Base-by-base conservation (phyloP, 1,139 yeast genomes). In the Nakaseomyces sp. region DNA sequence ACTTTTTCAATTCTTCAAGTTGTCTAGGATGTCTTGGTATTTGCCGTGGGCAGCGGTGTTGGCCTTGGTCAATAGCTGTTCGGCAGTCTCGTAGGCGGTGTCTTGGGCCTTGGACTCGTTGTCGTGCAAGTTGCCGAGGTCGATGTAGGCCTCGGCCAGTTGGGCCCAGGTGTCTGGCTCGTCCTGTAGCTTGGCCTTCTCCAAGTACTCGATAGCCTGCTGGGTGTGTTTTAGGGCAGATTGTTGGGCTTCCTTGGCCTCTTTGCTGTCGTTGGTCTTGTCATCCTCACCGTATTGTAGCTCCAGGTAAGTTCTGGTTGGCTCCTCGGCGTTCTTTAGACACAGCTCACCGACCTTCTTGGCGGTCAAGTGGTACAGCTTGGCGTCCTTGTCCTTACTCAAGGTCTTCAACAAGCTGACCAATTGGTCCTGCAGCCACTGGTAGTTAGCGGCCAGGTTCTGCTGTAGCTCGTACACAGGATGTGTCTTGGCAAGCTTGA, bases 131-230 rank as follows among this genome's bases (percentile, higher is more conserved):
- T 88, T 88, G 8, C 89, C 96, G 53, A 85, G 67, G 12, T 82
- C 76, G 30, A 89, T 84, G 58, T 77, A 71, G 1, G 94, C 89
- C 61, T 91, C 97, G 2, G 96, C 96, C 37, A 83, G 68, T 52
- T 76, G 75, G 5, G 80, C 95, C 83, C 91, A 82, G 7, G 82
- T 71, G 47, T 81, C 82, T 0, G 95, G 95, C 31, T 81, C 86
- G 43, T 81, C 86, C 25, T 77, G 78, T 43, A 79, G 77, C 60
- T 80, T 77, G 0, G 88, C 81, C 47, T 69, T 65, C 46, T 70
- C 65, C 45, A 86, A 68, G 54, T 75, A 73, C 33, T 69, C 66
- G 31, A 85, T 65, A 0, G 95, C 94, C 22, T 64, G 64, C n/a
- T 63, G 55, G 20, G 80, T 73, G 43, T 73, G 64, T 3, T 69